Evolutionary conservation across 768 basidiomycete genomes (phyloP).

Genomic region (Lanmaoa rubissima): DNA sequence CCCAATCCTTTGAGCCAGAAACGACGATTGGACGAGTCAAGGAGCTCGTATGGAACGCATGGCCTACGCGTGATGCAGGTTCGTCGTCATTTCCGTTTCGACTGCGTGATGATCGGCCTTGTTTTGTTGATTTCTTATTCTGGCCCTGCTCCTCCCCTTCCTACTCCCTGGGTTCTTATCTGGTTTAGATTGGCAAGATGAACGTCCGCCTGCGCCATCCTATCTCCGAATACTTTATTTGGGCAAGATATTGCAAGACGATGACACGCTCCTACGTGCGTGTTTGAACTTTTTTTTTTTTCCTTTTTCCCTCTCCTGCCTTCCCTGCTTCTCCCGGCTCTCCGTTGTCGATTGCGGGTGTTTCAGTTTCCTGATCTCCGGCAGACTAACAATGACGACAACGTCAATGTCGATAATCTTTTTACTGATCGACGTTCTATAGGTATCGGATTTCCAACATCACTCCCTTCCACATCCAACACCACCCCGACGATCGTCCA

Average conservation of each 20-base stretch:
- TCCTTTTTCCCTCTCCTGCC: background rate
- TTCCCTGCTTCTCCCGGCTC: background rate
- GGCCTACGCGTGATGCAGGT: slow-evolving; percentile 59
- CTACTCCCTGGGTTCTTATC: background rate
- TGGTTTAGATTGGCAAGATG: slow-evolving; percentile 69
- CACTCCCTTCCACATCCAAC: slow-evolving; percentile 30
- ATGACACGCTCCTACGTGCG: slow-evolving; percentile 70
- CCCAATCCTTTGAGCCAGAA: slow-evolving; percentile 74
- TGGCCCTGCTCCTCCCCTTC: background rate
- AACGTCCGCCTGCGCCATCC: slow-evolving; percentile 73
- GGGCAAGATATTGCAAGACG: slow-evolving; percentile 81
- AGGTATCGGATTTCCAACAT: slow-evolving; percentile 34
- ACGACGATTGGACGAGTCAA: slow-evolving; percentile 76
- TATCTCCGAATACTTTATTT: slow-evolving; percentile 74
- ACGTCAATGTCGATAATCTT: background rate
- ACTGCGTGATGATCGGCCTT: slow-evolving; percentile 14
- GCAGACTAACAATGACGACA: background rate
- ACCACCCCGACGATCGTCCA: slow-evolving; percentile 64
- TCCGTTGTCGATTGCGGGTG: background rate
- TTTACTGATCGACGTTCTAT: slow-evolving; percentile 7
- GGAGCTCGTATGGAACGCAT: slow-evolving; percentile 81
- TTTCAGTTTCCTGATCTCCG: background rate
- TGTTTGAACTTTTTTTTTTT: background rate
- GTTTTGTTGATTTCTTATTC: slow-evolving; percentile 1
- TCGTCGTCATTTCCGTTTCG: slow-evolving; percentile 14